Conservation (phyloP, 176 grass and related monocot genomes). For the Musa beccarii region DNA sequence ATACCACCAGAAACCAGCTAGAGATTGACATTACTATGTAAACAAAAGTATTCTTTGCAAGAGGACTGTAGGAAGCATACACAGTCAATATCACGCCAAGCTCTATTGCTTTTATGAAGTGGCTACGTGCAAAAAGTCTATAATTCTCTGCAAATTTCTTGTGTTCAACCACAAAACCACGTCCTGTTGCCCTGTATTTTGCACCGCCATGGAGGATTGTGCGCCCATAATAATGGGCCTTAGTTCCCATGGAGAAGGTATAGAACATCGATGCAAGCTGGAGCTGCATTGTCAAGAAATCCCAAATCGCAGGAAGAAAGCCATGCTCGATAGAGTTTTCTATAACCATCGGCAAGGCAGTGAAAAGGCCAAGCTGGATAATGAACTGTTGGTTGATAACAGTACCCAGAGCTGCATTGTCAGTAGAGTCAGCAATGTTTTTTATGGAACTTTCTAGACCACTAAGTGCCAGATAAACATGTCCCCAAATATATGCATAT, state of each 20-base stretch:
- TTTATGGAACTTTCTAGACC: constrained; percentile 66
- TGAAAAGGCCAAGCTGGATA: constrained; percentile 92
- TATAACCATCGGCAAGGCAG: constrained; percentile 89
- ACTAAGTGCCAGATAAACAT: constrained; percentile 91
- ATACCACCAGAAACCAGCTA: constrained; percentile 87
- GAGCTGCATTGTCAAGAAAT: constrained; percentile 92
- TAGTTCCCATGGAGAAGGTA: constrained; percentile 94
- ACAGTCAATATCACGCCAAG: constrained; percentile 69
- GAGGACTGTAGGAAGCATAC: constrained; percentile 67
- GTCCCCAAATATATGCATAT: constrained; percentile 94
- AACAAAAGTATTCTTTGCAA: constrained; percentile 57
- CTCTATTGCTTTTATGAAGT: constrained; percentile 93
- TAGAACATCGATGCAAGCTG: constrained; percentile 95
- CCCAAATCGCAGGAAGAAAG: constrained; percentile 82
- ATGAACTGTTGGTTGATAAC: constrained; percentile 91
- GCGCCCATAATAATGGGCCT: constrained; percentile 87
- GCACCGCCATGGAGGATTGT: constrained; percentile 94
- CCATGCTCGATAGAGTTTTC: constrained; percentile 90
- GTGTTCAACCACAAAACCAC: constrained; percentile 94
- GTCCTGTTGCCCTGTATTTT: constrained; percentile 86
- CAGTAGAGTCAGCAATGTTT: constrained; percentile 46
- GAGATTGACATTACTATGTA: constrained; percentile 79
- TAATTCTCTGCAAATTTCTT: constrained; percentile 94
- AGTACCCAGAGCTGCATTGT: constrained; percentile 73
- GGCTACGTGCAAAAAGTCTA: constrained; percentile 76